Percentiles rank a stretch among this genome's conserved stretches.
phyloP scores from a whole-genome alignment of 2,329 filamentous ascomycete genomes.

The Phoma herbarum region DNA sequence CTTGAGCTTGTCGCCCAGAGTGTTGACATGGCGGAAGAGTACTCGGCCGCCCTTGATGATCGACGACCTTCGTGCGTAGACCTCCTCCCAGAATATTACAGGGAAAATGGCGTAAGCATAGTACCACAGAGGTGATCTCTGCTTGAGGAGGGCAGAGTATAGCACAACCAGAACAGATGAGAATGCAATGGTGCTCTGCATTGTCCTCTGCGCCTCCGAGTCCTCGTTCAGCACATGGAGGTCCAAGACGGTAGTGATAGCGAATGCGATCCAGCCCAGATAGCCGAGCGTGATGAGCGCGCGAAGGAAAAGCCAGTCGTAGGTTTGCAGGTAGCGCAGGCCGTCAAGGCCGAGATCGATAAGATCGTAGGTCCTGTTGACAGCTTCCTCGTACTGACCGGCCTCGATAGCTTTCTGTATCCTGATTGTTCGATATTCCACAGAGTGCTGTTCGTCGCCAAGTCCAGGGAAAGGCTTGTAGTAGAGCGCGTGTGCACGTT shows the following conservation, averaged over 20 bases:
- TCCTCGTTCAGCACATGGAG: conserved; percentile 82
- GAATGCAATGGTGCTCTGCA: conserved; percentile 70
- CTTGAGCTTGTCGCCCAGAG: conserved; percentile 64
- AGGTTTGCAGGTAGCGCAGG: conserved; percentile 93
- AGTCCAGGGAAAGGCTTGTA: conserved; percentile 81
- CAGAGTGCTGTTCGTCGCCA: conserved; percentile 67
- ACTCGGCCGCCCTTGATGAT: conserved; percentile 71
- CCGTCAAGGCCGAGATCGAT: conserved; percentile 82
- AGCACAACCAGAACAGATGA: conserved; percentile 77
- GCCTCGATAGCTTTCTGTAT: conserved; percentile 74
- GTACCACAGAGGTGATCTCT: conserved; percentile 82
- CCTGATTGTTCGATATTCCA: conserved; percentile 71
- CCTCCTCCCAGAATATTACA: conserved; percentile 95
- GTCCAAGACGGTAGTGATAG: conserved; percentile 86
- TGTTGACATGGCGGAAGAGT: conserved; percentile 74
- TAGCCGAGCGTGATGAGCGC: conserved; percentile 90
- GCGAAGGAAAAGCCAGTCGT: conserved; percentile 96
- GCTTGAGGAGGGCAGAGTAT: conserved; percentile 81
- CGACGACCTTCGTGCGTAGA: conserved; percentile 78
- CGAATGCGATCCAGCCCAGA: conserved; percentile 93
- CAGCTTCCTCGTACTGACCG: conserved; percentile 77
- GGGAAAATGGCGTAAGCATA: conserved; percentile 94
- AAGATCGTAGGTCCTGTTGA: conserved; percentile 77
- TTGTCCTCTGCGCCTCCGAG: conserved; percentile 69
- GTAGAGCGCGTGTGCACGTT: conserved; percentile 76